Conservation (phyloP, 1,284 basidiomycete species). For the Ceratobasidium sp. region DNA sequence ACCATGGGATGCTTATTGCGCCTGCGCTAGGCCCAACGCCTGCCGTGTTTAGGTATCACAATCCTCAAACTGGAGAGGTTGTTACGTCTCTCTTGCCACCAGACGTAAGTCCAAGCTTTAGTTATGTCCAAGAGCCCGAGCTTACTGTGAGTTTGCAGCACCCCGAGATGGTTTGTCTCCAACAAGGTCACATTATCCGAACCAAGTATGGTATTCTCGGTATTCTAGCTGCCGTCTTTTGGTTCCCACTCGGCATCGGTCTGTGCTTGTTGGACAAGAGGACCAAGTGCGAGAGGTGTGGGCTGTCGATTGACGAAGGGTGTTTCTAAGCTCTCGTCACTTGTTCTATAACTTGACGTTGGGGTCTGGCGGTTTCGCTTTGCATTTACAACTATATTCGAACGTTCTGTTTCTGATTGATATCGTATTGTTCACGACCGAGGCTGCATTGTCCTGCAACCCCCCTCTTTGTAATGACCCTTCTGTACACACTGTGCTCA, state of each 20-base stretch:
- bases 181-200: constrained; percentile 70
- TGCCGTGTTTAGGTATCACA: constrained; percentile 56
- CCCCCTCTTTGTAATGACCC: constrained; percentile 29
- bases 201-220: constrained; percentile 72
- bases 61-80: constrained; percentile 57
- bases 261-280: constrained; percentile 73
- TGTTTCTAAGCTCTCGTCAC: constrained; percentile 36
- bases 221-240: constrained; percentile 74
- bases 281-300: constrained; percentile 68
- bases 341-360: constrained; percentile 16
- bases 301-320: constrained; percentile 47
- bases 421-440: neutral
- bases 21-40: constrained; percentile 8
- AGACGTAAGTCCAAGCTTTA: constrained; percentile 44
- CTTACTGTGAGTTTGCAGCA: constrained; percentile 49
- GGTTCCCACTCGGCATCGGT: constrained; percentile 80
- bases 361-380: constrained; percentile 1
- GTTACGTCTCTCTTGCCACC: constrained; percentile 66
- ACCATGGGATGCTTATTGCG: constrained; percentile 16
- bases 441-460: constrained; percentile 34
- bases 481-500: neutral
- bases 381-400: neutral
- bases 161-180: constrained; percentile 80
- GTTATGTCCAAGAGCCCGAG: neutral
- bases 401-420: neutral